A percentile compares a stretch with the other conserved stretches of the same genome.
phyloP scores from a whole-genome alignment of 257 asterid genomes.

The Hygrophila difformis region DNA sequence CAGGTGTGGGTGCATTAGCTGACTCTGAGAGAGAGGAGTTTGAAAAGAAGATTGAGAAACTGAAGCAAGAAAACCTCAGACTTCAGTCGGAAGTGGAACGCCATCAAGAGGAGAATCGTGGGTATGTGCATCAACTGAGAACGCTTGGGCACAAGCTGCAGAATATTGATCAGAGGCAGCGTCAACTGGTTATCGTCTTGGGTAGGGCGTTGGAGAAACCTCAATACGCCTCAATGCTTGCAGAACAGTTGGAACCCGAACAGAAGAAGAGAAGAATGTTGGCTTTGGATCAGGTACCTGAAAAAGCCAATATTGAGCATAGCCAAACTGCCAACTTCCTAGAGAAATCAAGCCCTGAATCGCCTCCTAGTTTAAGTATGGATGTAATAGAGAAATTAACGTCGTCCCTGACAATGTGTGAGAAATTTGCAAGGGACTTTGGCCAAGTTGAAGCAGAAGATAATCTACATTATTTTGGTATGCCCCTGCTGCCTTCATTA shows the following conservation, averaged over 20 bases:
- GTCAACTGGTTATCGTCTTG: constrained; percentile 33
- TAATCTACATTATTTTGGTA: constrained; percentile 17
- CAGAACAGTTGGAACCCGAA: constrained; percentile 28
- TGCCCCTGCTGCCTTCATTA: background rate
- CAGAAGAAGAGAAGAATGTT: constrained; percentile 58
- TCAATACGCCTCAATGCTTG: constrained; percentile 23
- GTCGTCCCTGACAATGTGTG: constrained; percentile 53
- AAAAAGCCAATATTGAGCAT: constrained; percentile 31
- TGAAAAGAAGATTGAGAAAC: constrained; percentile 57
- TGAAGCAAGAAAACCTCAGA: constrained; percentile 37
- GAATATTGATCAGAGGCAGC: constrained; percentile 51
- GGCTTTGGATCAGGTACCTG: constrained; percentile 31
- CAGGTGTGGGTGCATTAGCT: constrained; percentile 37
- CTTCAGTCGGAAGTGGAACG: constrained; percentile 57
- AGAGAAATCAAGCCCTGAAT: constrained; percentile 21
- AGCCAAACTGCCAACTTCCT: background rate
- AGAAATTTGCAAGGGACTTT: constrained; percentile 23
- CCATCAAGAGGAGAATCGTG: constrained; percentile 42
- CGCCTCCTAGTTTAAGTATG: constrained; percentile 29
- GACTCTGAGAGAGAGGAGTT: constrained; percentile 59
- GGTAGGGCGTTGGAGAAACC: constrained; percentile 46
- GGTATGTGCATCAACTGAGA: constrained; percentile 35
- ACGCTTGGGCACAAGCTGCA: constrained; percentile 47
- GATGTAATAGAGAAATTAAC: constrained; percentile 48
- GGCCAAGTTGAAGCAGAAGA: constrained; percentile 19